A percentile compares a stretch with the other conserved stretches of the same genome.
Evolutionary conservation across 306 rosid species (phyloP).

Genomic region (Gillenia trifoliata): DNA sequence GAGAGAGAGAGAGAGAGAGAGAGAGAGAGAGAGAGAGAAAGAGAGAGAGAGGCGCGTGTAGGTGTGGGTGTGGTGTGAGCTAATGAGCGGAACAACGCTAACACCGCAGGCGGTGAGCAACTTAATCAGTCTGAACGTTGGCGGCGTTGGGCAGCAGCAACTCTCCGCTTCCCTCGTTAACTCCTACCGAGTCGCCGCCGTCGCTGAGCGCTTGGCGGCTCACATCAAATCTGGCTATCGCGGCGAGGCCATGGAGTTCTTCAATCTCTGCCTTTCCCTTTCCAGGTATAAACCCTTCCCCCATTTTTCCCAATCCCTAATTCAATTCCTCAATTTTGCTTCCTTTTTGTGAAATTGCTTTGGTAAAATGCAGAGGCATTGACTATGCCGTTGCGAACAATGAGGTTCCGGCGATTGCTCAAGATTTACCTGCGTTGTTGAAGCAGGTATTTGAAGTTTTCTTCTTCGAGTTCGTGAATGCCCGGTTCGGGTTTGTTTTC

Average conservation of each 20-base stretch:
- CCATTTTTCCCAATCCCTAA: neutral
- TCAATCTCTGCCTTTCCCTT: slow-evolving; percentile 49
- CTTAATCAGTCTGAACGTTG: neutral
- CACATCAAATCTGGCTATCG: slow-evolving; percentile 24
- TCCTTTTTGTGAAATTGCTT: neutral
- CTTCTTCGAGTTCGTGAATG: neutral
- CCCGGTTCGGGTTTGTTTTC: neutral
- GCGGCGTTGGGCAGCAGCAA: neutral
- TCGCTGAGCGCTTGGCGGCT: slow-evolving; percentile 29
- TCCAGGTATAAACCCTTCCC: slow-evolving; percentile 32
- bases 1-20: neutral
- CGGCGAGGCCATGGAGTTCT: slow-evolving; percentile 34
- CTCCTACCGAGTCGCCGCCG: slow-evolving; percentile 27
- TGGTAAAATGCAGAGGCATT: slow-evolving; percentile 55
- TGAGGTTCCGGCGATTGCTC: slow-evolving; percentile 34
- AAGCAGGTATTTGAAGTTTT: slow-evolving; percentile 47
- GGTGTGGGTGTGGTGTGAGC: neutral
- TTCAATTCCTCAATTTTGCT: neutral
- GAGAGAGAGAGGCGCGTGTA: neutral
- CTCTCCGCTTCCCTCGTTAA: slow-evolving; percentile 31
- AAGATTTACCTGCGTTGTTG: slow-evolving; percentile 45
- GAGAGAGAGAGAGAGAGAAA: neutral
- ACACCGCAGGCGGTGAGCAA: slow-evolving; percentile 9
- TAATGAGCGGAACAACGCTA: slow-evolving; percentile 14
- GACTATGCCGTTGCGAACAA: slow-evolving; percentile 69